Evolutionary conservation across 202 grass and related monocot genomes (phyloP).

Genomic region (Hordeum pubiflorum): DNA sequence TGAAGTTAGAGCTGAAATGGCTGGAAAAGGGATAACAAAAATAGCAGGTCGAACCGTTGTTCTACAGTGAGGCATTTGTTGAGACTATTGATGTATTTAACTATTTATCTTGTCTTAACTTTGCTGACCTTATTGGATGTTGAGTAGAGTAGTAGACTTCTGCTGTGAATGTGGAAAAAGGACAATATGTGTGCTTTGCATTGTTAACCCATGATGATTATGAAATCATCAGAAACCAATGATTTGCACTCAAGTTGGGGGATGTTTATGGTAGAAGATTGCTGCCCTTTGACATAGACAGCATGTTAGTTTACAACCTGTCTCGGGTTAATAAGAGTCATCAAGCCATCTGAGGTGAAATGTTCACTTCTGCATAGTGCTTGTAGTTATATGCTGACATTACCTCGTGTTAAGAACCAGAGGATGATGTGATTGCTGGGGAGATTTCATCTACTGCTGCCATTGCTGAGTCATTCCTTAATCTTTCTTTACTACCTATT

Average conservation of each 20-base stretch:
- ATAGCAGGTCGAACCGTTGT: slow-evolving; percentile 53
- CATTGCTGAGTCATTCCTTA: neutral
- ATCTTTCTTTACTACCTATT: neutral
- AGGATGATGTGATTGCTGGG: neutral
- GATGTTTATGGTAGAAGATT: slow-evolving; percentile 18
- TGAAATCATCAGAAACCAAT: neutral
- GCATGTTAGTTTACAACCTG: neutral
- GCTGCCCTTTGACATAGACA: neutral
- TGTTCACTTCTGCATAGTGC: neutral
- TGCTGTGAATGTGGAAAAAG: slow-evolving; percentile 5
- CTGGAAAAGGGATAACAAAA: slow-evolving; percentile 62
- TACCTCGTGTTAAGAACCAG: neutral
- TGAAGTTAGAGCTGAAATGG: slow-evolving; percentile 60
- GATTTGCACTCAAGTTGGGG: neutral
- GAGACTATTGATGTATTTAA: slow-evolving; percentile 5
- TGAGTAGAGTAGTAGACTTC: neutral
- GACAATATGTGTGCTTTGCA: neutral
- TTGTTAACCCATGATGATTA: neutral
- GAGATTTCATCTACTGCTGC: neutral
- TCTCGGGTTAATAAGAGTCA: slow-evolving; percentile 22
- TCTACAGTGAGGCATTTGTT: slow-evolving; percentile 32
- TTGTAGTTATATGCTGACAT: neutral
- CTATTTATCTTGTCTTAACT: neutral
- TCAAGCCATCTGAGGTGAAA: neutral
- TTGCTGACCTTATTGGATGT: neutral